Conservation (phyloP, 805 yeast species). For the Nakazawaea laoshanensis region DNA sequence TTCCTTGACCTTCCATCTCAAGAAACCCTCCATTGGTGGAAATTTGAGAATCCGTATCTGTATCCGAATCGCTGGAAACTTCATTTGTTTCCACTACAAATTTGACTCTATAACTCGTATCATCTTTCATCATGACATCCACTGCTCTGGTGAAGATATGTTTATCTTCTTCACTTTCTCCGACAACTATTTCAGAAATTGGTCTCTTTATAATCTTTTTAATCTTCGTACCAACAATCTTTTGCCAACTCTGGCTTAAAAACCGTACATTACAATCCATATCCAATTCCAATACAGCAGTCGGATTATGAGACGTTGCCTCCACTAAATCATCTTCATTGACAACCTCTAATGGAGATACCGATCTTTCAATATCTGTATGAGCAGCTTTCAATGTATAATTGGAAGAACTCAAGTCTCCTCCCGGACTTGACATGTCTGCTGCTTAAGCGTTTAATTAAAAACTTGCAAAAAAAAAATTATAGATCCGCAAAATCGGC, state of each 20-base stretch:
- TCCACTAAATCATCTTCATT: constrained; percentile 46
- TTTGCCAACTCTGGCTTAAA: constrained; percentile 70
- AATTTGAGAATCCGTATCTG: constrained; percentile 20
- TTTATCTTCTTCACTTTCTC: constrained; percentile 51
- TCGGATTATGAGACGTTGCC: constrained; percentile 64
- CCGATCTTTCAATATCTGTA: constrained; percentile 4
- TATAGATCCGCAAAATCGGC: no score
- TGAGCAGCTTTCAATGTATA: not conserved
- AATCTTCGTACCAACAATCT: constrained; percentile 60
- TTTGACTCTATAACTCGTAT: constrained; percentile 68
- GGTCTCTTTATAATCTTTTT: constrained; percentile 47
- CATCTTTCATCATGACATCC: constrained; percentile 61
- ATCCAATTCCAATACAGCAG: constrained; percentile 78
- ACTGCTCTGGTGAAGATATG: constrained; percentile 64
- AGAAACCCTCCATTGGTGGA: constrained; percentile 53
- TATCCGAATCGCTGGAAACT: constrained; percentile 12
- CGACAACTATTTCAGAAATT: constrained; percentile 56
- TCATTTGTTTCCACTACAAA: constrained; percentile 49
- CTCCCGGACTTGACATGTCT: no score
- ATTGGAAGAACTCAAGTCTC: not conserved
- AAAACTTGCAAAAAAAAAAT: no score
- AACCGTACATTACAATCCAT: constrained; percentile 72
- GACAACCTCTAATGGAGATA: constrained; percentile 7
- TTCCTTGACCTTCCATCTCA: constrained; percentile 91
- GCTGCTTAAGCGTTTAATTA: no score